Evolutionary conservation across 805 yeast species (phyloP), one percentile per base, ranked within the genome.

Genomic region (Ogataea parapolymorpha): DNA sequence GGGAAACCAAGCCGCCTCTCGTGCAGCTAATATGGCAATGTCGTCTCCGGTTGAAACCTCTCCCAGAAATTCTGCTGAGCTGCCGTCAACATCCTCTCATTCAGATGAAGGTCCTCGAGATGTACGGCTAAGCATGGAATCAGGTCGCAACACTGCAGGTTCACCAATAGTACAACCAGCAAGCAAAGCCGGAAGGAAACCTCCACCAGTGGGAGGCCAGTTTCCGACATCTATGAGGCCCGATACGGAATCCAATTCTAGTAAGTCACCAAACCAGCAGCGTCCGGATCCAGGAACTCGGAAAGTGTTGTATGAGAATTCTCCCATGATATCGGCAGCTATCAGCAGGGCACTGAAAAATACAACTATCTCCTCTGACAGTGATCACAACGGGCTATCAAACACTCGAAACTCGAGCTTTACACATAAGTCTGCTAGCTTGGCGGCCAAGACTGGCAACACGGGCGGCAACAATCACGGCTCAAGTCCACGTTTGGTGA

Each of bases 1-100:
- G 5, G 66, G 66, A 2, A 63, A 62, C 5, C 63, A 61, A 26
- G 61, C 66, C 25, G 69, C 72, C 4, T 59, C 59, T 30, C 58
- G 57, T 31, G 72, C 72, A 6, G 68, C 72, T 1, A 43, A 53
- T 2, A 49, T 45, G 17, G 50, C 49, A 13, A 44, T 41, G 48
- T 40, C 45, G 7, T 41, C 54, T n/a, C 41, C 47, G 5, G 11
- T 35, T 12, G 45, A 40, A 7, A 11, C 26, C 7, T 42, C 53
- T 13, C 50, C 55, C 4, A 38, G 23, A 29, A 20, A 50, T 3
- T 24, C 42, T 9, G 42, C 42, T 13, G 51, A 51, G 6, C 36
- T 48, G n/a, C 41, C 51, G 17, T 52, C 54, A 6, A 29, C 51
- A 4, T 50, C 53, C 14, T 54, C 58, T 2, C 30, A 40, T 2